A percentile compares a stretch with the other conserved stretches of the same genome.
phyloP scores from a whole-genome alignment of 345 rosid species.

The sweet orange (Citrus sinensis) region DNA sequence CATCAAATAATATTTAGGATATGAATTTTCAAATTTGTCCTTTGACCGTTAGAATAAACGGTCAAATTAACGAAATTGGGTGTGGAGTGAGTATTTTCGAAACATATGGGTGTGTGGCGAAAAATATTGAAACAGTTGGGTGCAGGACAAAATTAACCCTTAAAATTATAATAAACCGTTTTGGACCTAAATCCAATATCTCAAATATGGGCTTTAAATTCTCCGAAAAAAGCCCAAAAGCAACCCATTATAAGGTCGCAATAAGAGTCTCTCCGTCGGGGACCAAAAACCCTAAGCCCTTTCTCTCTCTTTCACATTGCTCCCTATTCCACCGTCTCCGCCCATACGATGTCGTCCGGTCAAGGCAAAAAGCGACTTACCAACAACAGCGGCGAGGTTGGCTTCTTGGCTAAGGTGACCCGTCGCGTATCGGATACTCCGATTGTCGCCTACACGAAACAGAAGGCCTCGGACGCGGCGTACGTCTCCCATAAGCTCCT shows the following conservation, averaged over 20 bases:
- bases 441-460: conserved; percentile 35
- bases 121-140: too few relatives aligned
- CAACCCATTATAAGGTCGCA: background rate
- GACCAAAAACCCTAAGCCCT: conserved; percentile 6
- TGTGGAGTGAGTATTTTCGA: too few relatives aligned
- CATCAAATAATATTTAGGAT: too few relatives aligned
- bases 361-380: conserved; percentile 15
- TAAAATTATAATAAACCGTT: too few relatives aligned
- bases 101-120: too few relatives aligned
- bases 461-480: conserved; percentile 44
- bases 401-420: conserved; percentile 19
- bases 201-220: background rate
- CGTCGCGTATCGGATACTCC: conserved; percentile 22
- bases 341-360: conserved; percentile 13
- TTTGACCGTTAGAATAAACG: too few relatives aligned
- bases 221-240: background rate
- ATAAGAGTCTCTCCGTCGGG: too few relatives aligned
- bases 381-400: conserved; percentile 1
- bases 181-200: background rate
- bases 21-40: too few relatives aligned
- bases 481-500: conserved; percentile 52
- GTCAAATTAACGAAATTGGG: too few relatives aligned
- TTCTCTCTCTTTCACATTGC: background rate
- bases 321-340: background rate
- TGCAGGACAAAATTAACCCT: too few relatives aligned